Evolutionary conservation across 352 stramenopile species (phyloP).

Genomic region (Achlya hypogyna): DNA sequence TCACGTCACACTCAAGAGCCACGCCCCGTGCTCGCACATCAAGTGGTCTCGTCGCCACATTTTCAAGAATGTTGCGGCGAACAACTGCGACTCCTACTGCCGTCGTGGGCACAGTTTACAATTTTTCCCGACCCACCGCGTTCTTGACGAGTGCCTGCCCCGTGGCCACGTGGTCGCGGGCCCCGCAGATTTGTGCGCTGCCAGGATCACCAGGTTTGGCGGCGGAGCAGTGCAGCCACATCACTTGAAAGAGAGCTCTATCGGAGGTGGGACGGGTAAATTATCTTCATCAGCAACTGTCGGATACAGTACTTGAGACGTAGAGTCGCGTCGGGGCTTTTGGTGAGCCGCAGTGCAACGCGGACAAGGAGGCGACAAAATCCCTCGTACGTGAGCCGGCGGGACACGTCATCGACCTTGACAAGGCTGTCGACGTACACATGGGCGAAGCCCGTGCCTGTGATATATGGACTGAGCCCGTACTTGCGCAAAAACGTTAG

Average conservation of each 20-base stretch:
- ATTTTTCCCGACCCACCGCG: neutral
- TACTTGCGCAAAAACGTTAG: conserved; percentile 63
- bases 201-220: conserved; percentile 48
- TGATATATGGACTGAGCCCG: conserved; percentile 66
- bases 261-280: neutral
- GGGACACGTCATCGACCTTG: conserved; percentile 49
- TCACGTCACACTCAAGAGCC: neutral
- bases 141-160: neutral
- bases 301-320: conserved; percentile 41
- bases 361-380: conserved; percentile 65
- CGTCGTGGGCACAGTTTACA: neutral
- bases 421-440: conserved; percentile 68
- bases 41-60: conserved; percentile 71
- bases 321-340: conserved; percentile 26
- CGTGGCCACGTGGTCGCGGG: conserved; percentile 35
- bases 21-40: conserved; percentile 34
- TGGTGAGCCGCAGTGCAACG: conserved; percentile 38
- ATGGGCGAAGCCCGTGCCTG: conserved; percentile 62
- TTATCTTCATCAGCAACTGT: neutral
- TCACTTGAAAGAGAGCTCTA: conserved; percentile 67
- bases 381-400: conserved; percentile 45
- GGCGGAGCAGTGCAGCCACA: conserved; percentile 63
- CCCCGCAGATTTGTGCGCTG: conserved; percentile 52
- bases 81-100: conserved; percentile 45
- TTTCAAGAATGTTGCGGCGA: conserved; percentile 69